phyloP scores from a whole-genome alignment of 1,284 basidiomycete genomes.

The Pascua sp. region DNA sequence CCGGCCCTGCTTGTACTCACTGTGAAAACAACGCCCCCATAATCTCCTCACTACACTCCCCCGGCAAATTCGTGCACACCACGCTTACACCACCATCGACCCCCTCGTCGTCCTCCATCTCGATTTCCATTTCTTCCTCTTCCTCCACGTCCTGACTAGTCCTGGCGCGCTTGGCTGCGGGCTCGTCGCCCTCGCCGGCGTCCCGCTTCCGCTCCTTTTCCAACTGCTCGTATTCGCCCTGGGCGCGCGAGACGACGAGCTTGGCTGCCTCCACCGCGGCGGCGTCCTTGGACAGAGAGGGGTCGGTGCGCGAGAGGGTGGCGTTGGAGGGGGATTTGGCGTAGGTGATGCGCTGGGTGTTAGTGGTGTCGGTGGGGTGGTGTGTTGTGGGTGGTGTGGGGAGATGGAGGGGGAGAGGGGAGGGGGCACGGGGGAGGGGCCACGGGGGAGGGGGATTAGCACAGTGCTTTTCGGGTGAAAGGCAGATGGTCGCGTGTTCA shows the following conservation, averaged over 20 bases:
- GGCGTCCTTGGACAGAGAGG: slow-evolving; percentile 59
- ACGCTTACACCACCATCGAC: slow-evolving; percentile 4
- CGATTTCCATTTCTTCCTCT: slow-evolving; percentile 47
- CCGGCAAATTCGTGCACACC: slow-evolving; percentile 41
- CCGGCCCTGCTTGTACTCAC: slow-evolving; percentile 22
- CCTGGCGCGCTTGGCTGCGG: slow-evolving; percentile 35
- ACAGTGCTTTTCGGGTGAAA: too few relatives aligned
- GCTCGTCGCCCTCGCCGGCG: slow-evolving; percentile 51
- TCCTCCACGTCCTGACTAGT: slow-evolving; percentile 27
- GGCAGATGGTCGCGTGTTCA: too few relatives aligned
- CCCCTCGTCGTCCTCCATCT: slow-evolving; percentile 47
- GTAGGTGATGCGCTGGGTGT: slow-evolving; percentile 62
- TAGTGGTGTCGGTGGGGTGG: neutral
- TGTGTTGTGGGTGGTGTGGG: too few relatives aligned
- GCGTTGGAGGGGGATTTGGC: slow-evolving; percentile 81
- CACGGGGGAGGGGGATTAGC: too few relatives aligned
- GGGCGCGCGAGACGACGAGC: slow-evolving; percentile 49
- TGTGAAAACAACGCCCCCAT: slow-evolving; percentile 34
- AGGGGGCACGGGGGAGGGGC: too few relatives aligned
- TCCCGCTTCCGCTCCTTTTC: slow-evolving; percentile 65
- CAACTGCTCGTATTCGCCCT: slow-evolving; percentile 51
- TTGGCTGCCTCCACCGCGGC: slow-evolving; percentile 44
- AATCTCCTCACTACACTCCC: slow-evolving; percentile 37
- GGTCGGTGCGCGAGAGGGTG: slow-evolving; percentile 58
- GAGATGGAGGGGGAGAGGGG: neutral